Evolutionary conservation across 2,329 filamentous ascomycete genomes (phyloP).

Genomic region (Calonectria montana): DNA sequence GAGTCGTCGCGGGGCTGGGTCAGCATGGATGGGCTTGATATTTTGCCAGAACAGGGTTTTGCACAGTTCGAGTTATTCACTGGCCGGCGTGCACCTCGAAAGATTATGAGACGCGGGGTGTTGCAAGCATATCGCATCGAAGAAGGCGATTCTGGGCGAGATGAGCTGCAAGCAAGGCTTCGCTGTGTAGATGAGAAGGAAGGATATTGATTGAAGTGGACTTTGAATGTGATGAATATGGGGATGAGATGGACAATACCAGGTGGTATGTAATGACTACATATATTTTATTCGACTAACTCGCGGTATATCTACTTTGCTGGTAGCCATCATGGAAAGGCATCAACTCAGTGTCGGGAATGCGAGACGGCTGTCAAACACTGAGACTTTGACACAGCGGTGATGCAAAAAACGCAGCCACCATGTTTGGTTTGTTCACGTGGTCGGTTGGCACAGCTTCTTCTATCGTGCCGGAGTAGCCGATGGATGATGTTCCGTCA

Average conservation of each 20-base stretch:
- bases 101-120: conserved; percentile 76
- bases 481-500: no score
- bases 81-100: conserved; percentile 62
- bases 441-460: no score
- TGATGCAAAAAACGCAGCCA: no score
- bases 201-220: conserved; percentile 19
- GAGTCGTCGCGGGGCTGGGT: conserved; percentile 75
- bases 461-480: no score
- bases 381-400: no score
- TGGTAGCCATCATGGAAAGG: no score
- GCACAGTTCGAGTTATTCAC: conserved; percentile 87
- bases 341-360: no score
- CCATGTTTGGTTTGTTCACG: no score
- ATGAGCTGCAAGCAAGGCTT: conserved; percentile 50
- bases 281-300: no score
- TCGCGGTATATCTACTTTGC: no score
- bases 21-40: conserved; percentile 79
- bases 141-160: conserved; percentile 51
- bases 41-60: conserved; percentile 82
- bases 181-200: conserved; percentile 41
- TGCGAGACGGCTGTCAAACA: no score
- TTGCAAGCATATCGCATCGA: conserved; percentile 57
- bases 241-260: background rate
- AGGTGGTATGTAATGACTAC: no score
- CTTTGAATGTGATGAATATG: background rate